phyloP scores from a whole-genome alignment of 2,329 filamentous ascomycete species.

The Hymenoscyphus linearis region DNA sequence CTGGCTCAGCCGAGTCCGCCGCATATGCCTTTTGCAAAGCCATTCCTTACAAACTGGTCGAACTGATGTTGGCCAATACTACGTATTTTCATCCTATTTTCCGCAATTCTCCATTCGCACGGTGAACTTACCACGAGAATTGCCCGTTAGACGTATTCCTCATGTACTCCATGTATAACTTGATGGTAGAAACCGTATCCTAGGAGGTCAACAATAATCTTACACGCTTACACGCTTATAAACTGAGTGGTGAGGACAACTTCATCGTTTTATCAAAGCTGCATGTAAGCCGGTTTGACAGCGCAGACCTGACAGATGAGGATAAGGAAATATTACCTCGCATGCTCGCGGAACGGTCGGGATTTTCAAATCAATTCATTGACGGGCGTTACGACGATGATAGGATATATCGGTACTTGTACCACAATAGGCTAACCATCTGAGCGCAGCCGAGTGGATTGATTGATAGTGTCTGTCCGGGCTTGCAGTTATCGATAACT shows the following conservation, averaged over 20 bases:
- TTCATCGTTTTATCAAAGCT: neutral
- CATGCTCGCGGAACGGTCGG: neutral
- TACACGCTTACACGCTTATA: neutral
- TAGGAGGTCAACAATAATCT: neutral
- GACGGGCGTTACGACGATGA: neutral
- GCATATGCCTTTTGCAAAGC: neutral
- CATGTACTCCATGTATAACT: neutral
- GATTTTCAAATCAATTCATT: neutral
- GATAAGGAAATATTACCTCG: neutral
- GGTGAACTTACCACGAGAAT: neutral
- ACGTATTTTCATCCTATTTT: neutral
- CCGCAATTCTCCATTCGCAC: neutral
- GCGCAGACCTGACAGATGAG: conserved; percentile 1
- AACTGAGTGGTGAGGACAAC: neutral
- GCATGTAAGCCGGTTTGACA: conserved; percentile 10
- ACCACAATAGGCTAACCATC: neutral
- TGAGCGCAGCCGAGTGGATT: neutral
- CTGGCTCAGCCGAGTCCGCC: neutral
- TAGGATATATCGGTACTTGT: neutral
- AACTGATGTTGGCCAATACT: neutral
- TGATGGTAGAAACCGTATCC: neutral
- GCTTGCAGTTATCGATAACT: neutral
- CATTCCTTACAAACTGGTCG: neutral
- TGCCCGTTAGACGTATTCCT: neutral
- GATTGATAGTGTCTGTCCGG: neutral